Percentiles rank a stretch among this genome's conserved stretches.
Evolutionary conservation across 768 basidiomycete genomes (phyloP).

Genomic region (Macrolepiota albuminosa): DNA sequence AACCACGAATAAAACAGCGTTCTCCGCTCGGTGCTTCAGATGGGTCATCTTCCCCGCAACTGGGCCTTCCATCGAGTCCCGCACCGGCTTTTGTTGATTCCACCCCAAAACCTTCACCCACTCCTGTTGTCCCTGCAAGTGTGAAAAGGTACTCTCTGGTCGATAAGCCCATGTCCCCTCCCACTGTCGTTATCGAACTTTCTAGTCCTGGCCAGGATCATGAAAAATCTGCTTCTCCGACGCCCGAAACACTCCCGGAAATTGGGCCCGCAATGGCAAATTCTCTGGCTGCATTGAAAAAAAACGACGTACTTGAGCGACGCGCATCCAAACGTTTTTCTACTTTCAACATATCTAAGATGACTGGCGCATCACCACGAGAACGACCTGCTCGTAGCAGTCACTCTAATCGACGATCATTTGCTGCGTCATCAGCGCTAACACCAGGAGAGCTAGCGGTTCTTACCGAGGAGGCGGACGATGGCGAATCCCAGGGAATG

Average conservation of each 20-base stretch:
- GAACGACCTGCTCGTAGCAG: constrained; percentile 42
- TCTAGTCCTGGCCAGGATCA: constrained; percentile 37
- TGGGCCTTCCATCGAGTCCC: constrained; percentile 2
- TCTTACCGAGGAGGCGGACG: constrained; percentile 64
- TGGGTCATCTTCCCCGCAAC: constrained; percentile 3
- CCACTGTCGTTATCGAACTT: constrained; percentile 48
- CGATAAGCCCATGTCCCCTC: constrained; percentile 54
- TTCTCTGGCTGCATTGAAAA: constrained; percentile 85
- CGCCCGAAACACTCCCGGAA: constrained; percentile 31
- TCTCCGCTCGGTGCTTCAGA: constrained; percentile 6
- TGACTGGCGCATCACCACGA: constrained; percentile 59
- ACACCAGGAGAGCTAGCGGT: constrained; percentile 71
- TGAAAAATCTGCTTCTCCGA: constrained; percentile 31
- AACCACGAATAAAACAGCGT: constrained; percentile 8
- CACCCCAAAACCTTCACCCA: constrained; percentile 20
- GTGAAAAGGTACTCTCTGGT: constrained; percentile 79
- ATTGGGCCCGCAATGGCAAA: constrained; percentile 63
- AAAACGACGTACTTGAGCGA: constrained; percentile 80
- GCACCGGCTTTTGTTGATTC: constrained; percentile 8
- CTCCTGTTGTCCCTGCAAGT: constrained; percentile 51
- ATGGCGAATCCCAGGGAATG: constrained; percentile 37
- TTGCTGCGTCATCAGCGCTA: constrained; percentile 57
- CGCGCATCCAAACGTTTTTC: constrained; percentile 96
- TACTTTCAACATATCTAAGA: constrained; percentile 90
- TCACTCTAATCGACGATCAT: constrained; percentile 59